phyloP scores from a whole-genome alignment of 2,329 filamentous ascomycete genomes.

The Aspergillus pseudoglaucus region DNA sequence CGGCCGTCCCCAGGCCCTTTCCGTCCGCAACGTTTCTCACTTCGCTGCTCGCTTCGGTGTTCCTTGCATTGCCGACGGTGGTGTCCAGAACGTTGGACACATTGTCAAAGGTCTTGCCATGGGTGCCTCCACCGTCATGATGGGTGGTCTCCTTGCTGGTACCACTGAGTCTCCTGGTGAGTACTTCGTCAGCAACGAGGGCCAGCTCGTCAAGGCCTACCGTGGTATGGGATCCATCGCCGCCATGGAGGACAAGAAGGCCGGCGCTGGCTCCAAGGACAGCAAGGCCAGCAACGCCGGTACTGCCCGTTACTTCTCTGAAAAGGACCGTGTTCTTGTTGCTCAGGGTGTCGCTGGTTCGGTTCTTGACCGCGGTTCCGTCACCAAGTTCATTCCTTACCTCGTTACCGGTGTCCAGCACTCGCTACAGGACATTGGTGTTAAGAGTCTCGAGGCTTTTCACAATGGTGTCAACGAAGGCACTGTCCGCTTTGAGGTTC shows the following conservation, averaged over 20 bases:
- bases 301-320: slow-evolving; percentile 96
- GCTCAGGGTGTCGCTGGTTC: slow-evolving; percentile 89
- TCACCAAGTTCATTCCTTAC: slow-evolving; percentile 95
- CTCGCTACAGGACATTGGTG: slow-evolving; percentile 91
- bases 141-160: slow-evolving; percentile 94
- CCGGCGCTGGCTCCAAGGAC: slow-evolving; percentile 65
- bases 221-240: slow-evolving; percentile 98
- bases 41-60: slow-evolving; percentile 93
- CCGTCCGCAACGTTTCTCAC: slow-evolving; percentile 80
- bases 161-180: slow-evolving; percentile 96
- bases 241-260: slow-evolving; percentile 99
- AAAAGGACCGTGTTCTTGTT: slow-evolving; percentile 88
- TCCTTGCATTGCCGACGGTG: slow-evolving; percentile 95
- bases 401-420: slow-evolving; percentile 93
- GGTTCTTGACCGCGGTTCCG: slow-evolving; percentile 56
- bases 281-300: slow-evolving; percentile 72
- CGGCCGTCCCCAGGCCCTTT: slow-evolving; percentile 87
- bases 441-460: slow-evolving; percentile 70
- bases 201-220: slow-evolving; percentile 98
- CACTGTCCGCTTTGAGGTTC: slow-evolving; percentile 81
- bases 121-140: slow-evolving; percentile 95
- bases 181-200: slow-evolving; percentile 92
- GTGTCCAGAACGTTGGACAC: slow-evolving; percentile 97
- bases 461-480: slow-evolving; percentile 69
- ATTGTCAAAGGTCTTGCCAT: slow-evolving; percentile 97